These are phyloP conservation scores for Trametes maxima DNA, from an alignment of 768 basidiomycete species.

Conservation along the genomic window DNA sequence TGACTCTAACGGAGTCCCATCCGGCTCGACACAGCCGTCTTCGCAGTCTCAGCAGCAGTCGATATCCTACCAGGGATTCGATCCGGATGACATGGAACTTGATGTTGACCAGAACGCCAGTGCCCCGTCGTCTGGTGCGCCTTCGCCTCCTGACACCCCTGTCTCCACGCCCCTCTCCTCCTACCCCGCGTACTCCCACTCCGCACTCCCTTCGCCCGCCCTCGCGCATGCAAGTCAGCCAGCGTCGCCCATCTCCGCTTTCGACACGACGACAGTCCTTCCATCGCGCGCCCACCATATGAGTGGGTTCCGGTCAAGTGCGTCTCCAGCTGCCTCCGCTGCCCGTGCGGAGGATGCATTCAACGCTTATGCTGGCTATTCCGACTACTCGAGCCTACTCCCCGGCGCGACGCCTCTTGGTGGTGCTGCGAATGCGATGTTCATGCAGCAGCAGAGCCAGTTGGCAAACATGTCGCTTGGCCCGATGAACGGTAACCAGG, in stretches of 20 bases:
- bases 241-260: slow-evolving; percentile 47
- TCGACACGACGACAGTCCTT: slow-evolving; percentile 57
- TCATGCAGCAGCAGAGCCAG: slow-evolving; percentile 37
- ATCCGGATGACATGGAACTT: slow-evolving; percentile 83
- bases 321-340: slow-evolving; percentile 31
- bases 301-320: slow-evolving; percentile 36
- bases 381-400: slow-evolving; percentile 64
- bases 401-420: slow-evolving; percentile 43
- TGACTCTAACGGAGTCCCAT: slow-evolving; percentile 15
- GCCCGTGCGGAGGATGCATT: slow-evolving; percentile 54
- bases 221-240: slow-evolving; percentile 36
- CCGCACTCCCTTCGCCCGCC: slow-evolving; percentile 31
- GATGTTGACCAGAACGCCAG: slow-evolving; percentile 52
- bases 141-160: slow-evolving; percentile 48
- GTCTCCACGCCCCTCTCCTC: slow-evolving; percentile 45
- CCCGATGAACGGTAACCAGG: slow-evolving; percentile 32
- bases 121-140: slow-evolving; percentile 38
- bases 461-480: slow-evolving; percentile 46
- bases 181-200: slow-evolving; percentile 32
- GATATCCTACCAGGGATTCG: slow-evolving; percentile 49
- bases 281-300: slow-evolving; percentile 44
- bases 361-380: slow-evolving; percentile 69
- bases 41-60: slow-evolving; percentile 18
- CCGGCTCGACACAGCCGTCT: slow-evolving; percentile 21
- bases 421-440: slow-evolving; percentile 19